Evolutionary conservation across 1,139 yeast species (phyloP), one percentile per base, ranked within the genome.

Genomic region (Zhuliangozyma blackwelliae): DNA sequence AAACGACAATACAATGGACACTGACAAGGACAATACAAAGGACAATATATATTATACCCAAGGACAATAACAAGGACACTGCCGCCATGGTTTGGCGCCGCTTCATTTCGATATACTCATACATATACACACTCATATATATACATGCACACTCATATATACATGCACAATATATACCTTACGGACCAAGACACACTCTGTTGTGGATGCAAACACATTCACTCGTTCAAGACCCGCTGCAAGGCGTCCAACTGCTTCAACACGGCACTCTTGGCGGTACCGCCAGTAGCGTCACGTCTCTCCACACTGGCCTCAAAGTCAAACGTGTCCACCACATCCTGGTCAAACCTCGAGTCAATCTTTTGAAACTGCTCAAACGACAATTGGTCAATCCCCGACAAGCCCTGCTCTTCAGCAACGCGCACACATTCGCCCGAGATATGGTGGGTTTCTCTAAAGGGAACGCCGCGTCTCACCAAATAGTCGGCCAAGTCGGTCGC

Each of bases 401-500:
- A 68, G 27, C 75, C 75, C 46, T 71, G 65, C 45, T 77, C 88
- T 65, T 92, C 99, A 6, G 98, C 97, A 36, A 67, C 61, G 49
- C 95, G 81, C 36, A 92, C 99, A 65, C 97, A 92, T 60, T 88
- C 96, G 39, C 99, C 99, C 5, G 97, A 88, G 45, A 92, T 90
- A 61, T 92, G 97, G 63, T 92, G 99, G 2, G 98, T 92, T 67
- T 92, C 97, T 71, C 99, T 87, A 70, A 92, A 92, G 40, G 98
- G 98, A 46, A 92, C 98, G 39, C 98, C 98, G 63, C 84, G 89
- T 68, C 97, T 82, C 39, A 92, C 99, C 50, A 92, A 75, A 63
- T 92, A 92, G 63, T 92, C 99, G 30, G 99, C 99, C 52, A 92
- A 75, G 60, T 92, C 99, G 20, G 99, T 92, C 12, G 98, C 98